These are phyloP conservation scores for Lactuca saligna DNA, from an alignment of 129 eudicot genomes.

Conservation along the genomic window DNA sequence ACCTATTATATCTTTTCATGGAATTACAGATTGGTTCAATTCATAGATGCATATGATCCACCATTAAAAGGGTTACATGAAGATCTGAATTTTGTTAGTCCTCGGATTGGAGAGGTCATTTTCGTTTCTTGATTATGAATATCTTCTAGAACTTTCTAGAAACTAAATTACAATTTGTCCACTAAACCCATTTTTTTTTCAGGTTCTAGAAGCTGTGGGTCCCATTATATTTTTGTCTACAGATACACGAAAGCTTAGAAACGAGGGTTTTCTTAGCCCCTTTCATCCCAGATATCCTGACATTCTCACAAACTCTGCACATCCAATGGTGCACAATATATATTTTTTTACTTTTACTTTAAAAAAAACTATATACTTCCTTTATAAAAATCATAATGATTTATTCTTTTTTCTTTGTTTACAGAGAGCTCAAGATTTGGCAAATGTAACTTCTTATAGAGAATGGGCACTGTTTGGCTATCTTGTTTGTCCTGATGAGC, in stretches of 20 bases:
- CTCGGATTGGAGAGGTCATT: conserved; percentile 97
- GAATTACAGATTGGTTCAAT: conserved; percentile 76
- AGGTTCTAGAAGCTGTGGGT: conserved; percentile 99
- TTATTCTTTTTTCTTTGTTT: conserved; percentile 17
- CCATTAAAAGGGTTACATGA: conserved; percentile 96
- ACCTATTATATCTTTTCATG: conserved; percentile 11
- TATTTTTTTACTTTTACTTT: conserved; percentile 6
- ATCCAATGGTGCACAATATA: conserved; percentile 72
- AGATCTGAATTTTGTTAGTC: conserved; percentile 97
- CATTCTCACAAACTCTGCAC: conserved; percentile 98
- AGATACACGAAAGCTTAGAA: conserved; percentile 95
- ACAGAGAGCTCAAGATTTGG: conserved; percentile 98
- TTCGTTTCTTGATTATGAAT: conserved; percentile 19
- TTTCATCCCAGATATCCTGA: conserved; percentile 99
- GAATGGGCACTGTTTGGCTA: conserved; percentile 99
- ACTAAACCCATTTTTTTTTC: conserved; percentile 25
- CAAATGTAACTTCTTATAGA: conserved; percentile 92
- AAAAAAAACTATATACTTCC: conserved; percentile 1
- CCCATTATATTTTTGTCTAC: conserved; percentile 90
- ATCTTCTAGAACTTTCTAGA: conserved; percentile 8
- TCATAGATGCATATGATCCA: conserved; percentile 88
- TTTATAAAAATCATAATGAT: conserved; percentile 5
- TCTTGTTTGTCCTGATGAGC: conserved; percentile 99
- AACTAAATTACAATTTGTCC: conserved; percentile 7
- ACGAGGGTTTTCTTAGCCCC: conserved; percentile 98